phyloP scores from a whole-genome alignment of 345 rosid genomes.

The Salix dunnii region DNA sequence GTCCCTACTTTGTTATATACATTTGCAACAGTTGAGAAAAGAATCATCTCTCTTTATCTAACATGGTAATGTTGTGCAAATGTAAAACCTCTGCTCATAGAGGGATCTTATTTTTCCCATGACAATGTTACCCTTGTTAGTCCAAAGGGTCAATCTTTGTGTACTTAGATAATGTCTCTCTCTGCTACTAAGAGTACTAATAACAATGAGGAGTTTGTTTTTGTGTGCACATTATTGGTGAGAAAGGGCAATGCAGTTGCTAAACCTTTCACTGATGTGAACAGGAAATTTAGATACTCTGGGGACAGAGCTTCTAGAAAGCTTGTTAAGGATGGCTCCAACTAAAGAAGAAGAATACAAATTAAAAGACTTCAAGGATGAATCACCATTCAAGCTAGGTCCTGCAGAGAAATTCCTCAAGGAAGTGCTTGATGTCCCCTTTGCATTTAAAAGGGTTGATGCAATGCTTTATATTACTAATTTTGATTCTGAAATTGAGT shows the following conservation, averaged over 20 bases:
- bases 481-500: slow-evolving; percentile 81
- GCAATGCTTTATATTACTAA: slow-evolving; percentile 86
- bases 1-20: not conserved
- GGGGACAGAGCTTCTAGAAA: slow-evolving; percentile 90
- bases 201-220: not conserved
- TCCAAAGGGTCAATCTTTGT: not conserved
- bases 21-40: not conserved
- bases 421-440: slow-evolving; percentile 74
- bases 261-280: not conserved
- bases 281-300: slow-evolving; percentile 81
- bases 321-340: slow-evolving; percentile 93
- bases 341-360: slow-evolving; percentile 81
- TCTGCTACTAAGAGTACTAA: not conserved
- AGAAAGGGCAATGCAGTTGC: not conserved
- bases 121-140: not conserved
- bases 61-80: not conserved
- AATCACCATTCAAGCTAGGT: slow-evolving; percentile 71
- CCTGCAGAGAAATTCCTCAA: slow-evolving; percentile 92
- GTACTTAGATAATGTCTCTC: not conserved
- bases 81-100: not conserved
- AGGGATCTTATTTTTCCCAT: not conserved
- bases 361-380: slow-evolving; percentile 72
- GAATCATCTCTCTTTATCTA: not conserved
- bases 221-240: not conserved
- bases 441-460: slow-evolving; percentile 81